Evolutionary conservation across 177 flowering plant genomes (phyloP).

Genomic region (Vitis hybrid): DNA sequence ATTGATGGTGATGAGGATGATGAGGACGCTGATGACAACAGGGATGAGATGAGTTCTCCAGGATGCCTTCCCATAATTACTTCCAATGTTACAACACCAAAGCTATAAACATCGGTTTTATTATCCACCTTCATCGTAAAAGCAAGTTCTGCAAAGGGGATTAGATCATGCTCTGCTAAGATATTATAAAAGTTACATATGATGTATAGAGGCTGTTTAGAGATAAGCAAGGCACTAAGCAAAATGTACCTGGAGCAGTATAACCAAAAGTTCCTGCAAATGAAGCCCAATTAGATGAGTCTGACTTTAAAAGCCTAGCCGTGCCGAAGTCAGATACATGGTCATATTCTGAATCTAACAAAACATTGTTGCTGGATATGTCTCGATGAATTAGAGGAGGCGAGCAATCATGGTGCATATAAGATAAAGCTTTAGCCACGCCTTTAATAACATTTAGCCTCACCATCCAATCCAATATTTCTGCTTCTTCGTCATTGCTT

Average conservation of each 20-base stretch:
- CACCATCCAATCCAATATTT: too few species aligned
- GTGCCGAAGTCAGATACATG: slow-evolving; percentile 17
- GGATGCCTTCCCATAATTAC: too few species aligned
- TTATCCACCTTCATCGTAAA: slow-evolving; percentile 15
- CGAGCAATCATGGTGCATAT: slow-evolving; percentile 23
- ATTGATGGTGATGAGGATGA: too few species aligned
- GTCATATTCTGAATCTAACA: slow-evolving; percentile 11
- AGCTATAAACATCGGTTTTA: slow-evolving; percentile 12
- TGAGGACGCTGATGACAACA: too few species aligned
- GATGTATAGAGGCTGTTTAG: too few species aligned
- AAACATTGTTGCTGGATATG: slow-evolving; percentile 19
- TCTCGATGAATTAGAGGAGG: slow-evolving; percentile 23
- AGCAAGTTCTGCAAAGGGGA: slow-evolving; percentile 10
- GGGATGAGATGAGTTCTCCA: too few species aligned
- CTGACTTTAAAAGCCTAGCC: slow-evolving; percentile 15
- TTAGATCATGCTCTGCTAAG: too few species aligned
- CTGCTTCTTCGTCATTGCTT: too few species aligned
- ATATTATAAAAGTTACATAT: too few species aligned
- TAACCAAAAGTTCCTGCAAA: slow-evolving; percentile 23
- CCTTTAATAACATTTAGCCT: slow-evolving; percentile 14
- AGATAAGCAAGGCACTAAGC: not conserved
- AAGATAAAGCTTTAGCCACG: slow-evolving; percentile 12
- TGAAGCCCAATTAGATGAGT: slow-evolving; percentile 18
- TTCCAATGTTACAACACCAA: too few species aligned
- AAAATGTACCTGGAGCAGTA: slow-evolving; percentile 19